These are phyloP conservation scores for Botrytis porri DNA, from an alignment of 2,329 filamentous ascomycete species.

Conservation along the genomic window DNA sequence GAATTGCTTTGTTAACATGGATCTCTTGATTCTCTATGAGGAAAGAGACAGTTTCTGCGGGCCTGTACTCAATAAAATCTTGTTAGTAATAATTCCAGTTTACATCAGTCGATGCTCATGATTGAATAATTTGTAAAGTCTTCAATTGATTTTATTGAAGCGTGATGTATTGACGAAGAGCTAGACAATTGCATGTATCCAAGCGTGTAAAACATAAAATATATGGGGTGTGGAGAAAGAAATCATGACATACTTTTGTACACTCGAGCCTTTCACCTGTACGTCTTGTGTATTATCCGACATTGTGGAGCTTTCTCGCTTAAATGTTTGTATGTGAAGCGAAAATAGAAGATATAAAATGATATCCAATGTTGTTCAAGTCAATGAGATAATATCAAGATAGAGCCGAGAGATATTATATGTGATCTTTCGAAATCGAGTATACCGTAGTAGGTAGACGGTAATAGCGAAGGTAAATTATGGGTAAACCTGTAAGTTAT, in stretches of 20 bases:
- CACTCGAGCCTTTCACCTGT: not conserved
- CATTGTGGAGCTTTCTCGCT: not conserved
- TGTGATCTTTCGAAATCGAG: not conserved
- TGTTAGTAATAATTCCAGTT: not conserved
- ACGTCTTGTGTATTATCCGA: not conserved
- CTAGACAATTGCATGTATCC: not conserved
- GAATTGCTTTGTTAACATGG: not conserved
- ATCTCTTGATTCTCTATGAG: fast-evolving
- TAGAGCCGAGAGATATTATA: not conserved
- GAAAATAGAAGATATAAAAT: not conserved
- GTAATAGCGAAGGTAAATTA: not conserved
- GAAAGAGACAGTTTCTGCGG: not conserved
- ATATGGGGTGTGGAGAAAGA: too few species aligned
- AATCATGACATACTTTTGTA: not conserved
- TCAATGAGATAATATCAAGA: not conserved
- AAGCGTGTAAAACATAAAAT: not conserved
- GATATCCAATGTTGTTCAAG: not conserved
- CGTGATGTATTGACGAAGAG: not conserved
- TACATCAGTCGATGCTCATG: not conserved
- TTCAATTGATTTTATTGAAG: not conserved
- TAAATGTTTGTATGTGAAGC: not conserved
- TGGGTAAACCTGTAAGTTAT: not conserved
- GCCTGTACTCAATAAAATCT: not conserved
- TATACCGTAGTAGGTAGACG: not conserved
- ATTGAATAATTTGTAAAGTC: not conserved